Percentiles rank a stretch among this genome's conserved stretches.
These are phyloP conservation scores for Pestalotiopsis sp. DNA, from an alignment of 2,329 filamentous ascomycete species.

Conservation along the genomic window DNA sequence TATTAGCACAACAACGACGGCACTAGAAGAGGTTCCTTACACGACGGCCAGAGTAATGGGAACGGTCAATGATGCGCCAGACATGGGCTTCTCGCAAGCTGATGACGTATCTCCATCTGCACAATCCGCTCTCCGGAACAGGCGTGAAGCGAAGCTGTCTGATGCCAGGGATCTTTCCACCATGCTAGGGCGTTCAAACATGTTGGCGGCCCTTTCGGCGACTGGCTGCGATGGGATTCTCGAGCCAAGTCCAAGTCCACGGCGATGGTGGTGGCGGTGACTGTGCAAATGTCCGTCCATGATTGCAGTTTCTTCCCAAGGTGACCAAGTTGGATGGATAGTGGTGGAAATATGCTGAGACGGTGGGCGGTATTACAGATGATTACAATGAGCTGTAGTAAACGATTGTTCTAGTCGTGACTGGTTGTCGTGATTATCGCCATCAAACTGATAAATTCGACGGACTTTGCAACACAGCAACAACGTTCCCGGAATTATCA, in stretches of 20 bases:
- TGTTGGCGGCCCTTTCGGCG: conserved; percentile 12
- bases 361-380: neutral
- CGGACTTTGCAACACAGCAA: neutral
- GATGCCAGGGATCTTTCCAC: neutral
- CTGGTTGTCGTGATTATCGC: neutral
- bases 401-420: conserved; percentile 6
- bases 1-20: conserved; percentile 2
- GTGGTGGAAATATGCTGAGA: neutral
- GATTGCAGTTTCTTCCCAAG: conserved; percentile 20
- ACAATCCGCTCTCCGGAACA: conserved; percentile 12
- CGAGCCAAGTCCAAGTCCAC: conserved; percentile 25
- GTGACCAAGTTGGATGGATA: neutral
- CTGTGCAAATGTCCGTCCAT: conserved; percentile 13
- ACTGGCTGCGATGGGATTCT: conserved; percentile 17
- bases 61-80: conserved; percentile 49
- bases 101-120: conserved; percentile 31
- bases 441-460: neutral
- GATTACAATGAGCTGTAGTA: neutral
- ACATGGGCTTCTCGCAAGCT: conserved; percentile 62
- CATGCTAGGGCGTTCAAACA: neutral
- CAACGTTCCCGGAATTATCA: neutral
- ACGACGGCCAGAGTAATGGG: conserved; percentile 70
- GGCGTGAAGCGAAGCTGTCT: conserved; percentile 13
- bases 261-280: conserved; percentile 18
- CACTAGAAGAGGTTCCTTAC: conserved; percentile 54